Evolutionary conservation across 345 rosid genomes (phyloP).

Genomic region (Isatis tinctoria): DNA sequence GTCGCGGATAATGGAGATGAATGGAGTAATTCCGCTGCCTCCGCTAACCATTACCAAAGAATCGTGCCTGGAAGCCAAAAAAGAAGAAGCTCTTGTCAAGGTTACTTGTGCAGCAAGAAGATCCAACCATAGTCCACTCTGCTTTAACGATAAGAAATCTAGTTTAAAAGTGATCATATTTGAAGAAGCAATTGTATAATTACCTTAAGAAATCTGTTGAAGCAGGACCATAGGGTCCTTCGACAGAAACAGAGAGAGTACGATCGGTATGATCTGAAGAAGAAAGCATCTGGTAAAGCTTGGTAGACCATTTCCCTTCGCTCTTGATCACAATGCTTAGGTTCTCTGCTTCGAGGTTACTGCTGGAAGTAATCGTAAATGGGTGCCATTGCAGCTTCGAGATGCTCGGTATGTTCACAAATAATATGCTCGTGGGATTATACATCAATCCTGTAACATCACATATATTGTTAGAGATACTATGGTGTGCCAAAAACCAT

Average conservation of each 20-base stretch:
- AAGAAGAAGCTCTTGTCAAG: background rate
- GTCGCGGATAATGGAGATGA: slow-evolving; percentile 66
- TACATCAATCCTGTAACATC: slow-evolving; percentile 51
- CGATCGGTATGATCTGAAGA: slow-evolving; percentile 42
- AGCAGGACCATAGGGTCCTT: slow-evolving; percentile 90
- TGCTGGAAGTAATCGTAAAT: slow-evolving; percentile 64
- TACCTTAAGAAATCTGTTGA: slow-evolving; percentile 69
- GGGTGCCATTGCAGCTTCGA: slow-evolving; percentile 96
- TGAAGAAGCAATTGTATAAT: background rate
- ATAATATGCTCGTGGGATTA: slow-evolving; percentile 62
- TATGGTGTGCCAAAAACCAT: background rate
- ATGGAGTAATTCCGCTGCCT: slow-evolving; percentile 89
- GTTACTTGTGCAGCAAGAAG: slow-evolving; percentile 2
- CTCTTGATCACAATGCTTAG: slow-evolving; percentile 62
- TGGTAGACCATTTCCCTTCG: slow-evolving; percentile 75
- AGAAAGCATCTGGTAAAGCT: slow-evolving; percentile 60
- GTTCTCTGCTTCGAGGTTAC: slow-evolving; percentile 60
- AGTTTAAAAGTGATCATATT: background rate
- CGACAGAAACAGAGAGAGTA: slow-evolving; percentile 46
- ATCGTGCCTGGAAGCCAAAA: slow-evolving; percentile 48
- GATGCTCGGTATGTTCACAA: slow-evolving; percentile 65
- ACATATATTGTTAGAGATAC: background rate
- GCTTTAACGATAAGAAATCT: background rate
- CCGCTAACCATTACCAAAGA: slow-evolving; percentile 74
- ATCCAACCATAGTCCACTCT: background rate